phyloP scores from a whole-genome alignment of 176 grass and related monocot species.

The Carex parvula region DNA sequence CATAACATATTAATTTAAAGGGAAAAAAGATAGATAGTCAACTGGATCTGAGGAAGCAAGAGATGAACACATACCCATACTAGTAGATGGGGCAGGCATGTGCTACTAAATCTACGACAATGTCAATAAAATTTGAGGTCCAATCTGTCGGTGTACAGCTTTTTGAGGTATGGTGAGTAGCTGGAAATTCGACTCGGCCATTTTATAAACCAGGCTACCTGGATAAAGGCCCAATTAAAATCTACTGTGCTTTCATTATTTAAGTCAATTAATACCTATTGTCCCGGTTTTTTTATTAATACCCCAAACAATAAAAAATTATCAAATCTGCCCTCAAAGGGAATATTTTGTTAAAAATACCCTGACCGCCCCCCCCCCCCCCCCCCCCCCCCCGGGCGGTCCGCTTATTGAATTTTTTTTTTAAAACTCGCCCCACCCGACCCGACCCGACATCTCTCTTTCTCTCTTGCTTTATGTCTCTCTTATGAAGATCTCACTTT shows the following conservation, averaged over 20 bases:
- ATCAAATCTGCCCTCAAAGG: no score
- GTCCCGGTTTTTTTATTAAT: no score
- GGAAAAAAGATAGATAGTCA: not conserved
- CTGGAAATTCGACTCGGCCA: not conserved
- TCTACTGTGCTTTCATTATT: not conserved
- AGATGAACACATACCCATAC: not conserved
- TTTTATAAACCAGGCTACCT: not conserved
- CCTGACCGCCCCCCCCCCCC: no score
- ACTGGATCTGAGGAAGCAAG: not conserved
- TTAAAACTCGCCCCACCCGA: no score
- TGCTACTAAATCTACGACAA: slow-evolving; percentile 19
- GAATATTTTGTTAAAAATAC: no score
- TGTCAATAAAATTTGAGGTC: slow-evolving; percentile 2
- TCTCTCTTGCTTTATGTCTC: no score
- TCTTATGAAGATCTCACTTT: no score
- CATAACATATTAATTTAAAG: not conserved
- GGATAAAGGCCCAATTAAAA: not conserved
- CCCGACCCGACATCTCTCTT: no score
- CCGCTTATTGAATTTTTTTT: no score
- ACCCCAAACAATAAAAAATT: no score
- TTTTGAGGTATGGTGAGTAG: slow-evolving; percentile 9
- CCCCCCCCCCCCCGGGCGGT: no score
- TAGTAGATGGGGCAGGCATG: not conserved
- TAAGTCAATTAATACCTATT: not conserved
- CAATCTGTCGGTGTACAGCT: slow-evolving; percentile 13